Percentiles rank a stretch among this genome's conserved stretches.
These are phyloP conservation scores for Boletus reticulatus DNA, from an alignment of 768 basidiomycete species.

Conservation along the genomic window DNA sequence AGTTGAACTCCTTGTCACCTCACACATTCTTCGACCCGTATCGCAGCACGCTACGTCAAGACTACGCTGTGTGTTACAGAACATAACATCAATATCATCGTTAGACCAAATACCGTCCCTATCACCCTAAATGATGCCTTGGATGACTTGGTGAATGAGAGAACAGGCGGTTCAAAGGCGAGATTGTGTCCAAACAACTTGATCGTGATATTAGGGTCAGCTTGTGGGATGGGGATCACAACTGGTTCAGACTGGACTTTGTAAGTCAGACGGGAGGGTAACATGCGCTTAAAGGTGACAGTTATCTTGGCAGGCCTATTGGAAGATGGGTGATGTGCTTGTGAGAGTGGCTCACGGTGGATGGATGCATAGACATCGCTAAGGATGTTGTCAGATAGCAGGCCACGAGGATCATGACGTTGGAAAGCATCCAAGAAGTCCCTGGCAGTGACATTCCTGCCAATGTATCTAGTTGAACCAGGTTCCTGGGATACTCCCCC, in stretches of 20 bases:
- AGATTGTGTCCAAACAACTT: constrained; percentile 87
- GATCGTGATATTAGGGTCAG: constrained; percentile 81
- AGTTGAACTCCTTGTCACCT: too few relatives aligned
- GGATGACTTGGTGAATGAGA: constrained; percentile 74
- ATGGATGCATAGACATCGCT: constrained; percentile 79
- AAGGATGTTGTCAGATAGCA: constrained; percentile 74
- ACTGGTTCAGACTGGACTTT: constrained; percentile 87
- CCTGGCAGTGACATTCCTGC: constrained; percentile 61
- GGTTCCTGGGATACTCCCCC: constrained; percentile 64
- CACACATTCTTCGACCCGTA: too few relatives aligned
- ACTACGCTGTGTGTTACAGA: too few relatives aligned
- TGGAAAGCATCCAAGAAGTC: constrained; percentile 87
- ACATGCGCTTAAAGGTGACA: constrained; percentile 68
- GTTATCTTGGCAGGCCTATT: constrained; percentile 45
- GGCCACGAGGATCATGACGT: constrained; percentile 64
- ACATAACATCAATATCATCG: constrained; percentile 80
- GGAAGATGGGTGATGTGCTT: constrained; percentile 54
- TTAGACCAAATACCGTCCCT: constrained; percentile 79
- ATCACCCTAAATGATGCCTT: constrained; percentile 90
- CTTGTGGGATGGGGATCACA: constrained; percentile 78
- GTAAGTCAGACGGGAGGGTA: constrained; percentile 81
- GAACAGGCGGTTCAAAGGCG: constrained; percentile 79
- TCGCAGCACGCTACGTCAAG: too few relatives aligned
- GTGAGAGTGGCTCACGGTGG: constrained; percentile 64
- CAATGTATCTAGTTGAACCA: constrained; percentile 51